Evolutionary conservation across 2,329 filamentous ascomycete genomes (phyloP).

Genomic region (Ophiostoma ips): DNA sequence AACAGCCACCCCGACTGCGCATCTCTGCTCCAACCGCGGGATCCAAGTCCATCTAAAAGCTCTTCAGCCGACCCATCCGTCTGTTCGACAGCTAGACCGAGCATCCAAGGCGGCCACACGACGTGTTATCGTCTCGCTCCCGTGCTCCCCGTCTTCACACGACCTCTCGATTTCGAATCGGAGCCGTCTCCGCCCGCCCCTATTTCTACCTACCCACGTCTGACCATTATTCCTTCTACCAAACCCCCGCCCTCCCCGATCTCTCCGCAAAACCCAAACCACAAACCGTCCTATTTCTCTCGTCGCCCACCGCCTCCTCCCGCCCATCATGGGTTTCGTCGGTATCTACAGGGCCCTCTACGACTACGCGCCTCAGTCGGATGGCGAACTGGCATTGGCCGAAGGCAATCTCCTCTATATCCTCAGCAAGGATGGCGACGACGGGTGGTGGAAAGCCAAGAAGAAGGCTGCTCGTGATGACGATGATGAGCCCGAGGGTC

Average conservation of each 20-base stretch:
- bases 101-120: neutral
- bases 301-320: neutral
- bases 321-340: conserved; percentile 14
- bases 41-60: neutral
- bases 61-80: neutral
- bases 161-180: neutral
- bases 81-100: neutral
- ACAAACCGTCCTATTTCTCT: neutral
- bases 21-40: neutral
- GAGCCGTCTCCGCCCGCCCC: neutral
- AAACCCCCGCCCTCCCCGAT: neutral
- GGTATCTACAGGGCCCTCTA: conserved; percentile 16
- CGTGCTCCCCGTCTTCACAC: neutral
- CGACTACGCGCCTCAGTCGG: conserved; percentile 16
- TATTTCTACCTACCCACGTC: neutral
- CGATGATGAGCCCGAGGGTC: conserved; percentile 77
- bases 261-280: neutral
- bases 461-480: conserved; percentile 74
- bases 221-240: neutral
- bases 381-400: conserved; percentile 15
- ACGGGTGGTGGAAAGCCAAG: conserved; percentile 93
- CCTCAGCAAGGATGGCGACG: conserved; percentile 48
- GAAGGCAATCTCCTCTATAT: conserved; percentile 16
- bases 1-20: neutral
- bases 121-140: neutral